Conservation (phyloP, 2,329 filamentous ascomycete genomes). For the Hypoxylon sp. region DNA sequence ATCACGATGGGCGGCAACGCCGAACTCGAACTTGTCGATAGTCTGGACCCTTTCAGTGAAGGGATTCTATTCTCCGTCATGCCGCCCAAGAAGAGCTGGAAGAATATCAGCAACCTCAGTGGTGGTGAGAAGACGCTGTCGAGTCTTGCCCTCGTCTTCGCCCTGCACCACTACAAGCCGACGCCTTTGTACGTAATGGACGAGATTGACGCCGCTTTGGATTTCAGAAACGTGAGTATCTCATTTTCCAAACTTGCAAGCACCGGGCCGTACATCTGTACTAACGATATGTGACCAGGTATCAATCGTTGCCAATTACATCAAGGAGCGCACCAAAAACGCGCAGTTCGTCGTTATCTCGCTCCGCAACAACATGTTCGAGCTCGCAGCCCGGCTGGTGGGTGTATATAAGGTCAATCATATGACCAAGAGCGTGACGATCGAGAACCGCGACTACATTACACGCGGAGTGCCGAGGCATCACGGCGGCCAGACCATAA, state of each 20-base stretch:
- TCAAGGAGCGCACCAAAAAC: constrained; percentile 99
- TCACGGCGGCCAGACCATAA: constrained; percentile 14
- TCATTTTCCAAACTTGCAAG: background rate
- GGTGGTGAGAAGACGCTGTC: constrained; percentile 98
- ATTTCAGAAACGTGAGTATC: constrained; percentile 94
- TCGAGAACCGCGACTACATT: constrained; percentile 86
- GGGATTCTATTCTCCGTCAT: constrained; percentile 98
- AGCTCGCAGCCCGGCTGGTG: constrained; percentile 92
- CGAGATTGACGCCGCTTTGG: constrained; percentile 97
- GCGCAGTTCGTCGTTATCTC: constrained; percentile 99
- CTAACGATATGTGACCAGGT: constrained; percentile 70
- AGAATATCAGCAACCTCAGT: constrained; percentile 96
- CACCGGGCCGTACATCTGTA: background rate
- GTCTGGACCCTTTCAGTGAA: constrained; percentile 94
- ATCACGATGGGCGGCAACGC: constrained; percentile 99
- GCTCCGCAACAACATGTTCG: constrained; percentile 99
- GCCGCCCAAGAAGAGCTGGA: constrained; percentile 99
- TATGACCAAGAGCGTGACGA: constrained; percentile 94
- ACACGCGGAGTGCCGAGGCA: constrained; percentile 44
- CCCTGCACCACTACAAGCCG: constrained; percentile 96
- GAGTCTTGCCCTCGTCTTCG: constrained; percentile 95
- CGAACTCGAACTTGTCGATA: constrained; percentile 96
- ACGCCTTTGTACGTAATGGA: constrained; percentile 99
- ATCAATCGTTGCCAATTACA: constrained; percentile 97
- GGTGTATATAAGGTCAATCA: constrained; percentile 99